Percentiles rank a stretch among this genome's conserved stretches.
phyloP scores from a whole-genome alignment of 2,329 filamentous ascomycete genomes.

The Lachnellula occidentalis region DNA sequence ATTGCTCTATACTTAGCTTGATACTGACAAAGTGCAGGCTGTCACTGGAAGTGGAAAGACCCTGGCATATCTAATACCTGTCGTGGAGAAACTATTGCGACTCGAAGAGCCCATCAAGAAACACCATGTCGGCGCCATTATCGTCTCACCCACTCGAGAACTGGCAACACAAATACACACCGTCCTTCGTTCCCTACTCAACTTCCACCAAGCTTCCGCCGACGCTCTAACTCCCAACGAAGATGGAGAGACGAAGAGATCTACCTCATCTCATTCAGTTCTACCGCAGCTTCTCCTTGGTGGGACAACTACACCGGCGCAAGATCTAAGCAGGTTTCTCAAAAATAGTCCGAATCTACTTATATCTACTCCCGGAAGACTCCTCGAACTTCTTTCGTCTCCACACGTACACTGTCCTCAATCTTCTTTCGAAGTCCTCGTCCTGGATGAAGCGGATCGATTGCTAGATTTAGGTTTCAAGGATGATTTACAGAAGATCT shows the following conservation, averaged over 20 bases:
- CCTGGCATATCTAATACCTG: slow-evolving; percentile 75
- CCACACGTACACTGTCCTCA: slow-evolving; percentile 83
- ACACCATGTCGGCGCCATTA: slow-evolving; percentile 83
- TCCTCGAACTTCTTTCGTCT: slow-evolving; percentile 81
- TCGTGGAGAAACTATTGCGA: slow-evolving; percentile 76
- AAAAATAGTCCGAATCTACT: slow-evolving; percentile 81
- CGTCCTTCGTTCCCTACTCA: slow-evolving; percentile 69
- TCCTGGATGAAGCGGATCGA: slow-evolving; percentile 91
- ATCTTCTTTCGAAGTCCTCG: slow-evolving; percentile 84
- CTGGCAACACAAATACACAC: slow-evolving; percentile 85
- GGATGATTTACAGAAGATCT: slow-evolving; percentile 78
- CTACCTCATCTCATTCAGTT: slow-evolving; percentile 49
- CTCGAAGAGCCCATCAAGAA: slow-evolving; percentile 79
- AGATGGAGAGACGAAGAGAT: slow-evolving; percentile 45
- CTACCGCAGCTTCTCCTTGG: slow-evolving; percentile 86
- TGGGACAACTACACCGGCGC: slow-evolving; percentile 71
- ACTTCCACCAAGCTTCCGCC: slow-evolving; percentile 77
- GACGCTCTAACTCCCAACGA: slow-evolving; percentile 52
- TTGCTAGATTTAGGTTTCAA: slow-evolving; percentile 92
- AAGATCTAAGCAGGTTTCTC: slow-evolving; percentile 82
- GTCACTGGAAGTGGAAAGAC: slow-evolving; percentile 92
- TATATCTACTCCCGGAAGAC: slow-evolving; percentile 82
- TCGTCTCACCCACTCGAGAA: slow-evolving; percentile 90
- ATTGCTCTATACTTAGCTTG: background rate
- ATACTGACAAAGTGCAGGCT: slow-evolving; percentile 43